phyloP scores from a whole-genome alignment of 805 yeast genomes.

The Yarrowia deformans region DNA sequence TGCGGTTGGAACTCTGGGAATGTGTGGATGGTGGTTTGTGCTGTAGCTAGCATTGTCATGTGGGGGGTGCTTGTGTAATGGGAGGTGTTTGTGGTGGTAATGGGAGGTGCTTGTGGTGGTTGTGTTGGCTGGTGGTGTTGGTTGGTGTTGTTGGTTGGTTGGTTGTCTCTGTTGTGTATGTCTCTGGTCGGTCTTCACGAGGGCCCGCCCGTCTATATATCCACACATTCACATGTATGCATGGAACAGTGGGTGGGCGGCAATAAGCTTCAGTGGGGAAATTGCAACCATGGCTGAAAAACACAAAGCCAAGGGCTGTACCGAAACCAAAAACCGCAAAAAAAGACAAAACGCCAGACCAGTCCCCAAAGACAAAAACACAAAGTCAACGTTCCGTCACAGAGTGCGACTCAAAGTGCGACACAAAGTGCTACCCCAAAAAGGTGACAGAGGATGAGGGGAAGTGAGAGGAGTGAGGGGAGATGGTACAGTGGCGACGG shows the following conservation, averaged over 20 bases:
- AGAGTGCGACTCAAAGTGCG: too few relatives aligned
- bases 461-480: too few relatives aligned
- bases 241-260: constrained; percentile 36
- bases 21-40: constrained; percentile 15
- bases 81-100: neutral
- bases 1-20: constrained; percentile 29
- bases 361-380: too few relatives aligned
- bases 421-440: too few relatives aligned
- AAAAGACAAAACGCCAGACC: neutral
- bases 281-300: constrained; percentile 10
- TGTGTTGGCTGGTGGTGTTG: neutral
- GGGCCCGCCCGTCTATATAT: neutral
- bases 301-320: neutral
- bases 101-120: neutral
- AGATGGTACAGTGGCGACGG: too few relatives aligned
- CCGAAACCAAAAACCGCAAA: constrained; percentile 11
- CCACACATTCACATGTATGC: constrained; percentile 34
- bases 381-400: too few relatives aligned
- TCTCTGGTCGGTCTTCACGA: neutral
- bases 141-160: neutral
- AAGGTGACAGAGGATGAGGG: too few relatives aligned
- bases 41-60: constrained; percentile 19
- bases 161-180: neutral
- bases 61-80: neutral
- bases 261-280: constrained; percentile 29